Conservation (phyloP, 2,329 filamentous ascomycete species). For the Epichloe sylvatica region DNA sequence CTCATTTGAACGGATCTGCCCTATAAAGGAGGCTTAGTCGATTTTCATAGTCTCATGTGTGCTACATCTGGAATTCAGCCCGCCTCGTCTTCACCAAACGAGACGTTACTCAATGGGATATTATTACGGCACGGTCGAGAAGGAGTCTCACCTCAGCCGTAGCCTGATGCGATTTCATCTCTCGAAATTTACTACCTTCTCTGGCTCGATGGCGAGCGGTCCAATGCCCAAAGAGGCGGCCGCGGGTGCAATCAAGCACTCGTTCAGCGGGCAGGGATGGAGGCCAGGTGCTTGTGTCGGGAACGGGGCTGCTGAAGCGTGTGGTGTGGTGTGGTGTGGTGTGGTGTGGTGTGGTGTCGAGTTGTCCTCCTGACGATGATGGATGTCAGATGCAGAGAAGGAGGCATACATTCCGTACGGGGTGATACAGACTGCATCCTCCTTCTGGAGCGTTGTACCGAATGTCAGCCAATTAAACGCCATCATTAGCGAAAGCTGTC, state of each 20-base stretch:
- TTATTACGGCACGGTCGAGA: background rate
- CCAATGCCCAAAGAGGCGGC: background rate
- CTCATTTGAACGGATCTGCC: no score
- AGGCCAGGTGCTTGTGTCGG: background rate
- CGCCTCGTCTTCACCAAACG: background rate
- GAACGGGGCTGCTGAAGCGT: background rate
- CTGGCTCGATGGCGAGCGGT: background rate
- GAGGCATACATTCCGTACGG: background rate
- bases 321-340: background rate
- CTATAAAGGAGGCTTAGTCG: no score
- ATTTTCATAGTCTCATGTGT: background rate
- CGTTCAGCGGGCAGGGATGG: background rate
- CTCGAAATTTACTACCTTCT: background rate
- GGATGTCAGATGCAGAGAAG: background rate
- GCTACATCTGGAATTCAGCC: background rate
- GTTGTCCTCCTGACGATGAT: background rate
- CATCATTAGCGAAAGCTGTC: constrained; percentile 5
- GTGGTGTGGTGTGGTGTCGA: no score
- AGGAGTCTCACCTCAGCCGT: background rate
- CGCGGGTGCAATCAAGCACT: background rate
- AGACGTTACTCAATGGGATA: background rate
- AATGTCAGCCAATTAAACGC: constrained; percentile 5
- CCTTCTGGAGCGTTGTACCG: no score
- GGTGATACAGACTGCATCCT: no score
- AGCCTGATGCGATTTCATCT: background rate